Conservation (phyloP, 2,329 filamentous ascomycete genomes). For the Colletotrichum sp. region DNA sequence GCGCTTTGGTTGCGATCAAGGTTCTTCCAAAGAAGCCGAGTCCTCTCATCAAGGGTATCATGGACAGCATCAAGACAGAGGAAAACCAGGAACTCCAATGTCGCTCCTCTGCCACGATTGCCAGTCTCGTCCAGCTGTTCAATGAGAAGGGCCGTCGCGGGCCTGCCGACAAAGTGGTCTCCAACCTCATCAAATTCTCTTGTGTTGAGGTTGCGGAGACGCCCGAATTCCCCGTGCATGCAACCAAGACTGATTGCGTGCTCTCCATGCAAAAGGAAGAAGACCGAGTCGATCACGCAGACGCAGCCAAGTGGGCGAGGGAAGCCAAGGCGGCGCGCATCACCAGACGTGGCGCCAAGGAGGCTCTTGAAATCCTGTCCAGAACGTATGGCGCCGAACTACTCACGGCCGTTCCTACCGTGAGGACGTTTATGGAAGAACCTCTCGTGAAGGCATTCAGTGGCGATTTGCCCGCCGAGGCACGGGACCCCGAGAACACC, state of each 20-base stretch:
- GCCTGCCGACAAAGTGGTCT: slow-evolving; percentile 93
- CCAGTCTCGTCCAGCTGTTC: slow-evolving; percentile 84
- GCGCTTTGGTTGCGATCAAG: slow-evolving; percentile 86
- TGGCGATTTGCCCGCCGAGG: slow-evolving; percentile 72
- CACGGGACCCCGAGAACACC: slow-evolving; percentile 73
- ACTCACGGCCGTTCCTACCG: slow-evolving; percentile 82
- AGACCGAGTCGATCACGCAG: slow-evolving; percentile 89
- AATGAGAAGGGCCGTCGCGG: slow-evolving; percentile 79
- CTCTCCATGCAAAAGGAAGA: slow-evolving; percentile 97
- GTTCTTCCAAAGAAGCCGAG: slow-evolving; percentile 92
- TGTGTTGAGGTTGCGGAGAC: slow-evolving; percentile 98
- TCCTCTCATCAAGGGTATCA: slow-evolving; percentile 91
- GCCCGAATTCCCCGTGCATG: slow-evolving; percentile 89
- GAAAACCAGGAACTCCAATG: slow-evolving; percentile 89
- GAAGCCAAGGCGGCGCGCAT: slow-evolving; percentile 90
- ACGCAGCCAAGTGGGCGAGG: slow-evolving; percentile 86
- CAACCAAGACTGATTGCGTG: slow-evolving; percentile 77
- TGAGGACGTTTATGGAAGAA: slow-evolving; percentile 80
- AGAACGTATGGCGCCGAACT: slow-evolving; percentile 78
- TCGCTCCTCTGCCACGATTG: slow-evolving; percentile 85
- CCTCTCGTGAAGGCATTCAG: slow-evolving; percentile 79
- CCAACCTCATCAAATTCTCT: slow-evolving; percentile 95
- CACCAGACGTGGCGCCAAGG: slow-evolving; percentile 90
- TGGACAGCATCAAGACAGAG: slow-evolving; percentile 97
- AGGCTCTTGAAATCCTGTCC: slow-evolving; percentile 88